Evolutionary conservation across 2,329 filamentous ascomycete genomes (phyloP), one percentile per base, ranked within the genome.

Genomic region (Coleophoma eucalyptorum): DNA sequence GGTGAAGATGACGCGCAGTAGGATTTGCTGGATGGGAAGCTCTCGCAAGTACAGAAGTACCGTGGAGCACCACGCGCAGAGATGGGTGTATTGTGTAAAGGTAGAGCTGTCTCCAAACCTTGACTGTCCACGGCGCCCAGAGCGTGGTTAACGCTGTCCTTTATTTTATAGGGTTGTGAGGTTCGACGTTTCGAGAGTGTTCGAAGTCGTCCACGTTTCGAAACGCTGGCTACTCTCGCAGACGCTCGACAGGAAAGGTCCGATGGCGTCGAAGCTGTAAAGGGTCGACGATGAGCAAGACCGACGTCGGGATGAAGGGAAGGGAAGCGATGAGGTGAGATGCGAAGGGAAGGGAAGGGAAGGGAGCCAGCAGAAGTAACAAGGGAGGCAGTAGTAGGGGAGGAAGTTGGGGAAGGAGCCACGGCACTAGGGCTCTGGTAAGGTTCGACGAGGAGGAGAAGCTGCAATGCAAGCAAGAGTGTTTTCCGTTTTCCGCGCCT

Each of bases 41-140:
- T 18, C 21, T 18, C 21, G 16, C 16, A 21, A 46, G 26, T 32
- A 33, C 50, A 33, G 62, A 62, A 59, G 61, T 62, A 53, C 51
- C 51, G 61, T 58, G 65, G 63, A 18, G 18, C 40, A 26, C 26
- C 26, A 26, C 26, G 26, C 26, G 26, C 26, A 26, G 61, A 61
- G 60, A 56, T 66, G 65, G 56, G 57, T 61, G 59, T 51, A 56
- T 63, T 51, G 55, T 63, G 58, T 57, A 64, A 54, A 60, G 65
- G 55, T 50, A 34, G 49, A 51, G 46, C 62, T 60, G 59, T 61
- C 56, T 60, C 64, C 65, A 66, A 67, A 66, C 63, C 65, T 66
- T 64, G 58, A 55, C 58, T 51, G 26, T 60, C 58, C 58, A 55
- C 60, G 60, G 62, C 54, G 55, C 56, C 50, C 49, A 54, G 45